Evolutionary conservation across 2,329 filamentous ascomycete genomes (phyloP), one percentile per base, ranked within the genome.

Genomic region (Xylariaceae sp.): DNA sequence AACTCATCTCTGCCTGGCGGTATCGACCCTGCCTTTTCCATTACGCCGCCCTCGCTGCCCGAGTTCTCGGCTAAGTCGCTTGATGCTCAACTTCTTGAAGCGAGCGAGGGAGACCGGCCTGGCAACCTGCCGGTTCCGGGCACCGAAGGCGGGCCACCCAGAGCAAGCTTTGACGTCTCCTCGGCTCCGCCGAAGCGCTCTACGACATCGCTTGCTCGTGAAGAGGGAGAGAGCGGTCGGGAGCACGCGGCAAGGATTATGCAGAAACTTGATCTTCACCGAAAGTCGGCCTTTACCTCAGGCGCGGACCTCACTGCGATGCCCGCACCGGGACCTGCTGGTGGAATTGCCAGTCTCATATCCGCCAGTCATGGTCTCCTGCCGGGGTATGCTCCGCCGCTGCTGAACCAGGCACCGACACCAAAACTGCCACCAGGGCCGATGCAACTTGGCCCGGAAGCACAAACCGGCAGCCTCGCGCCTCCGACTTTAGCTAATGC

Each of bases 171-270:
- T 44, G 89, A 96, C 55, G 65, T 85, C 32, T 68, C 57, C 24
- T 38, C 45, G 5, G 56, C 45, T 30, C 53, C 62, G 11, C 67
- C 67, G 17, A 71, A 68, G 34, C 70, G 75, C 24, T 75, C 74
- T 5, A 69, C 77, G 36, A 78, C 75, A 4, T 68, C 70, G 28
- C 47, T 72, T 10, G 63, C 60, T n/a, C 63, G 71, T 39, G 77
- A 80, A 49, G 85, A 90, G 27, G 77, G 80, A 19, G 84, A 92
- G 50, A 78, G 77, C 43, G 74, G 80, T 37, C 74, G 83, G 40
- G 88, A 93, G 39, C 87, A 92, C 56, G 83, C 86, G 7, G 77
- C 86, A 14, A 78, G 89, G 39, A 87, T 96, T 43, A 95, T 95
- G 56, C 86, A 93, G 56, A 94, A 88, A 58, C 72, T 95, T 28